Conservation (phyloP, 257 asterid genomes). For the Solanum etuberosum region DNA sequence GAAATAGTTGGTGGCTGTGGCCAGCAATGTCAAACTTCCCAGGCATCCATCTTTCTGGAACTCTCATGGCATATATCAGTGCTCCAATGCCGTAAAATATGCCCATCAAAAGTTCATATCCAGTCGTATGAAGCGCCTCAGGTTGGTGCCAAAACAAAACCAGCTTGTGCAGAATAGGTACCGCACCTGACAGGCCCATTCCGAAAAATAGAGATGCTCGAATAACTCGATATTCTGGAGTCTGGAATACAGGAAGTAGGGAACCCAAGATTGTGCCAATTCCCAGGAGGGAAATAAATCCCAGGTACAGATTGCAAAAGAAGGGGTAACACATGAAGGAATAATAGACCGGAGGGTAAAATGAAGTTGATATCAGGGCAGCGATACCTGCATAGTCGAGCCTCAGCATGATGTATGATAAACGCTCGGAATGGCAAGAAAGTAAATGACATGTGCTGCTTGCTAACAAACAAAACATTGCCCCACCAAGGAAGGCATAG, state of each 20-base stretch:
- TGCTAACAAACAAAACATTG: slow-evolving; percentile 89
- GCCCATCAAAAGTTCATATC: slow-evolving; percentile 83
- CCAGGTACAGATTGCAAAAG: slow-evolving; percentile 79
- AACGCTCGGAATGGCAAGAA: slow-evolving; percentile 73
- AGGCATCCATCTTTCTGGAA: slow-evolving; percentile 92
- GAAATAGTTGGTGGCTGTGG: slow-evolving; percentile 86
- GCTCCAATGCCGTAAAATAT: slow-evolving; percentile 70
- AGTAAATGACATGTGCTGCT: slow-evolving; percentile 91
- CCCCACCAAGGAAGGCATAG: slow-evolving; percentile 88
- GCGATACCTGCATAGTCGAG: slow-evolving; percentile 90
- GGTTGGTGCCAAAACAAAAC: slow-evolving; percentile 77
- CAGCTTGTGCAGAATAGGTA: slow-evolving; percentile 77
- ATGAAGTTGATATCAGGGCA: slow-evolving; percentile 85
- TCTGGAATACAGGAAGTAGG: slow-evolving; percentile 77
- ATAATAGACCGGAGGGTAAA: slow-evolving; percentile 87
- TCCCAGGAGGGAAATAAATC: slow-evolving; percentile 75
- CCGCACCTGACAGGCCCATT: slow-evolving; percentile 84
- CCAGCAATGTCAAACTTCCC: slow-evolving; percentile 93
- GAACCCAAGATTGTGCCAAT: slow-evolving; percentile 54
- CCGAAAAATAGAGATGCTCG: slow-evolving; percentile 73
- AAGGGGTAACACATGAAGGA: slow-evolving; percentile 91
- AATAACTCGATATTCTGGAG: slow-evolving; percentile 63
- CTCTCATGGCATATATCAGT: slow-evolving; percentile 59
- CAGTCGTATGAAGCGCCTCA: slow-evolving; percentile 75
- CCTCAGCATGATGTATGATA: slow-evolving; percentile 80